phyloP scores from a whole-genome alignment of 345 rosid genomes.

The Passiflora organensis region DNA sequence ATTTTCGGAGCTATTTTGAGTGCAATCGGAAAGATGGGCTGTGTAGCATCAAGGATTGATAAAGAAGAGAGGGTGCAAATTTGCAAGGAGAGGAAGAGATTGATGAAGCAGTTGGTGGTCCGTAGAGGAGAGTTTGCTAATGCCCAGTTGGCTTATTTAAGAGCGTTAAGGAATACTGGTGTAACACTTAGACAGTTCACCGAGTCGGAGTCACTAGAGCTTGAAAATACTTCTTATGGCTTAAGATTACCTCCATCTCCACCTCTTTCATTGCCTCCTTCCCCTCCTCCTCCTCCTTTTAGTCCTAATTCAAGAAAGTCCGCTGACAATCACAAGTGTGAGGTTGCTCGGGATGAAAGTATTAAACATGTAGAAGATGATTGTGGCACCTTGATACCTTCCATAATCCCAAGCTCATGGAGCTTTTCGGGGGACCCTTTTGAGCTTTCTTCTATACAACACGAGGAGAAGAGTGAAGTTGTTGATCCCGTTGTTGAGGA shows the following conservation, averaged over 20 bases:
- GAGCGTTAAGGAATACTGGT: slow-evolving; percentile 79
- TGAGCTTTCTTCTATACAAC: slow-evolving; percentile 23
- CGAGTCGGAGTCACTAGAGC: slow-evolving; percentile 70
- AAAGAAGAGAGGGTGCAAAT: slow-evolving; percentile 65
- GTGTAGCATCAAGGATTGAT: slow-evolving; percentile 73
- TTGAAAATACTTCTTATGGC: slow-evolving; percentile 45
- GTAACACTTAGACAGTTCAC: slow-evolving; percentile 88
- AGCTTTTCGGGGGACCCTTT: slow-evolving; percentile 43
- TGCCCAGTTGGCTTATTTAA: slow-evolving; percentile 68
- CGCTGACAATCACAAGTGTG: slow-evolving; percentile 22
- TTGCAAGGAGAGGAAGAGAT: slow-evolving; percentile 78
- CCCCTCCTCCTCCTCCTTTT: slow-evolving; percentile 70
- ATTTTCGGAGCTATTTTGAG: background rate
- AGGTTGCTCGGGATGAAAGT: slow-evolving; percentile 35
- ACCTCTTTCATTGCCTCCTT: slow-evolving; percentile 55
- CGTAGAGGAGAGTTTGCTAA: slow-evolving; percentile 74
- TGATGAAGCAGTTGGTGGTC: slow-evolving; percentile 64
- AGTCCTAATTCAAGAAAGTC: slow-evolving; percentile 44
- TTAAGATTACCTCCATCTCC: slow-evolving; percentile 33
- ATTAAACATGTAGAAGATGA: slow-evolving; percentile 32
- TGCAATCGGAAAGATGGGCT: slow-evolving; percentile 49
- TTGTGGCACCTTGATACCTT: slow-evolving; percentile 36
- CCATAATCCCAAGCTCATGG: slow-evolving; percentile 43
- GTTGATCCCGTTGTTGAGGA: slow-evolving; percentile 40
- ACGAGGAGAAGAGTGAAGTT: slow-evolving; percentile 24